Conservation (phyloP, 768 basidiomycete genomes). For the Suillus discolor region DNA sequence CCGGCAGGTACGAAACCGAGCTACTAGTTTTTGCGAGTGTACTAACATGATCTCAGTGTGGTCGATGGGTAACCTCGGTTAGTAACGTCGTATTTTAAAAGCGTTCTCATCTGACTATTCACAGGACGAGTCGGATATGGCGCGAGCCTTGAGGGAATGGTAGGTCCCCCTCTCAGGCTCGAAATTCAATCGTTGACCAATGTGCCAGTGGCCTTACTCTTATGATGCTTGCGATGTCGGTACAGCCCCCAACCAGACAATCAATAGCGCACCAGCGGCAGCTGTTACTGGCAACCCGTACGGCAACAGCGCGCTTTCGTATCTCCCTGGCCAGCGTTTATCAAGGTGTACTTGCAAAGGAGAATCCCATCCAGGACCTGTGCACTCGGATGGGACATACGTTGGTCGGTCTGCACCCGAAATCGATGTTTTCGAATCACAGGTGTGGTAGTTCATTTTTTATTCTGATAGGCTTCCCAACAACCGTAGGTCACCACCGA, state of each 20-base stretch:
- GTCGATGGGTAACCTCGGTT: slow-evolving; percentile 80
- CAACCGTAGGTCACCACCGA: slow-evolving; percentile 35
- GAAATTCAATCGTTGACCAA: slow-evolving; percentile 10
- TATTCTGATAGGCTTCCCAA: slow-evolving; percentile 4
- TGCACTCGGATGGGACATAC: slow-evolving; percentile 73
- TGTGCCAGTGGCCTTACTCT: slow-evolving; percentile 73
- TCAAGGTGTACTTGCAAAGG: slow-evolving; percentile 87
- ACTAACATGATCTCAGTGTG: slow-evolving; percentile 45
- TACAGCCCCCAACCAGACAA: slow-evolving; percentile 83
- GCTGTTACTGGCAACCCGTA: slow-evolving; percentile 63
- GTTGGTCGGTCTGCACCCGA: slow-evolving; percentile 86
- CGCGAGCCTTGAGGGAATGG: slow-evolving; percentile 82
- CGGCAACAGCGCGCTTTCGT: slow-evolving; percentile 64
- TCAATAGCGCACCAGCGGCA: slow-evolving; percentile 61
- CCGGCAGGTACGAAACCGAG: slow-evolving; percentile 47
- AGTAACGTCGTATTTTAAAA: slow-evolving; percentile 12
- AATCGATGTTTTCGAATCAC: slow-evolving; percentile 89
- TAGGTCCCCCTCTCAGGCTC: slow-evolving; percentile 31
- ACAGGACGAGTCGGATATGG: slow-evolving; percentile 85
- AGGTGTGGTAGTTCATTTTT: slow-evolving; percentile 40
- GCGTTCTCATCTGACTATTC: slow-evolving; percentile 1
- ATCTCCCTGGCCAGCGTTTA: slow-evolving; percentile 84
- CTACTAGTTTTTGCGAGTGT: background rate
- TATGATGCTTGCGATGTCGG: slow-evolving; percentile 93
- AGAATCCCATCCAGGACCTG: slow-evolving; percentile 87